Percentiles rank a stretch among this genome's conserved stretches.
Evolutionary conservation across 495 filamentous ascomycete species (phyloP).

Genomic region (Schizothecium vesticola): DNA sequence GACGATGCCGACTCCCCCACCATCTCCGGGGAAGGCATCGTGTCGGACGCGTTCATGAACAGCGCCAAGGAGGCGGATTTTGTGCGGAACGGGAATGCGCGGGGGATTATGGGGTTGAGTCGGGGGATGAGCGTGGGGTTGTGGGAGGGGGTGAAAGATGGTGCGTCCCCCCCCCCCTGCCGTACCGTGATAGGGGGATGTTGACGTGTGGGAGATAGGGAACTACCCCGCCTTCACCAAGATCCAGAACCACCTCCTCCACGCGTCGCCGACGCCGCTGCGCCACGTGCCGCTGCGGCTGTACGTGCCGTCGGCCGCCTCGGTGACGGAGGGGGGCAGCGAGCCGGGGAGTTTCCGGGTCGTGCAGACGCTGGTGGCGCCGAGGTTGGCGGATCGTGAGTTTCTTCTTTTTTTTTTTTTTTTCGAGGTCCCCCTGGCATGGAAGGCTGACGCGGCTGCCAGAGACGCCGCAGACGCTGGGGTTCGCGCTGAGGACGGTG

Average conservation of each 20-base stretch:
- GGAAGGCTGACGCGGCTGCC: constrained; percentile 11
- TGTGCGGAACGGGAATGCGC: constrained; percentile 82
- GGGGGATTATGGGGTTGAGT: constrained; percentile 86
- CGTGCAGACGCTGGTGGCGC: constrained; percentile 61
- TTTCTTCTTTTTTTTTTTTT: not conserved
- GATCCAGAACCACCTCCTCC: constrained; percentile 73
- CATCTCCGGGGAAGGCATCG: constrained; percentile 80
- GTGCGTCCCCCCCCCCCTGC: constrained; percentile 40
- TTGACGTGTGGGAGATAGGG: constrained; percentile 43
- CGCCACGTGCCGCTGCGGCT: constrained; percentile 79
- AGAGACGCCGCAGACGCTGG: constrained; percentile 64
- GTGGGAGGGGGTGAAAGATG: constrained; percentile 78
- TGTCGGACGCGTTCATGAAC: not conserved
- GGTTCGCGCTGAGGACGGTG: constrained; percentile 67
- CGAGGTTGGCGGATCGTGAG: constrained; percentile 37
- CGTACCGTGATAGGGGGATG: not conserved
- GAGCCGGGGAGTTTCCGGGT: constrained; percentile 54
- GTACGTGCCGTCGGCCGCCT: constrained; percentile 76
- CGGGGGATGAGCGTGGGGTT: constrained; percentile 81
- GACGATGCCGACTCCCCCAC: constrained; percentile 86
- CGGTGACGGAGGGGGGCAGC: constrained; percentile 26
- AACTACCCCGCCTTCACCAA: constrained; percentile 65
- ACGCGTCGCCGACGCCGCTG: constrained; percentile 64
- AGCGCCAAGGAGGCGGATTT: constrained; percentile 63
- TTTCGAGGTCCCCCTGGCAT: not conserved